Percentiles rank a stretch among this genome's conserved stretches.
phyloP scores from a whole-genome alignment of 805 yeast genomes.

The Brettanomyces custersianus region DNA sequence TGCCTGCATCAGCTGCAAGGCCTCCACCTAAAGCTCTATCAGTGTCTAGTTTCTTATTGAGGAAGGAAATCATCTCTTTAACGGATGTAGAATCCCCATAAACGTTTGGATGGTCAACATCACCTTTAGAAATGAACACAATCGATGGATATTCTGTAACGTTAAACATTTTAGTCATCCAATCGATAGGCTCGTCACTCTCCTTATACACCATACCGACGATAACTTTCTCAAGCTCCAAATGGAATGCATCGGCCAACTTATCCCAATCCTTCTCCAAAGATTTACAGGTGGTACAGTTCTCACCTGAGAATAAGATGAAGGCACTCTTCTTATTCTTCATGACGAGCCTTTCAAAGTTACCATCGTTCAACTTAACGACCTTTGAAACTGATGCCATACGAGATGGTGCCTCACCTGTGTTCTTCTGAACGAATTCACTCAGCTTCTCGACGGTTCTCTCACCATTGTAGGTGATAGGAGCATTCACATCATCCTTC shows the following conservation, averaged over 20 bases:
- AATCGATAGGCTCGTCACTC: slow-evolving; percentile 32
- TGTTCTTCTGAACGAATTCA: slow-evolving; percentile 32
- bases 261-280: slow-evolving; percentile 42
- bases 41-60: slow-evolving; percentile 33
- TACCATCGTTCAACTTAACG: slow-evolving; percentile 20
- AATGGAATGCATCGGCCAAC: slow-evolving; percentile 39
- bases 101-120: slow-evolving; percentile 25
- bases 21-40: slow-evolving; percentile 33
- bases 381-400: slow-evolving; percentile 14
- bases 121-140: slow-evolving; percentile 33
- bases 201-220: slow-evolving; percentile 42
- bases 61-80: slow-evolving; percentile 40
- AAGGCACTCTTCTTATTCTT: slow-evolving; percentile 33
- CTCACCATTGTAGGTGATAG: slow-evolving; percentile 47
- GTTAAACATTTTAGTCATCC: slow-evolving; percentile 31
- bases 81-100: slow-evolving; percentile 37
- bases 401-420: slow-evolving; percentile 22
- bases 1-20: slow-evolving; percentile 31
- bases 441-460: slow-evolving; percentile 43
- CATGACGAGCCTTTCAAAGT: slow-evolving; percentile 20
- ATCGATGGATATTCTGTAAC: slow-evolving; percentile 46
- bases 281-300: slow-evolving; percentile 32
- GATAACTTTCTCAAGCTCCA: slow-evolving; percentile 29
- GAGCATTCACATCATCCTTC: slow-evolving; percentile 36
- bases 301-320: slow-evolving; percentile 48